A percentile compares a stretch with the other conserved stretches of the same genome.
Evolutionary conservation across 805 yeast genomes (phyloP).

Genomic region (Suhomyces sp.): DNA sequence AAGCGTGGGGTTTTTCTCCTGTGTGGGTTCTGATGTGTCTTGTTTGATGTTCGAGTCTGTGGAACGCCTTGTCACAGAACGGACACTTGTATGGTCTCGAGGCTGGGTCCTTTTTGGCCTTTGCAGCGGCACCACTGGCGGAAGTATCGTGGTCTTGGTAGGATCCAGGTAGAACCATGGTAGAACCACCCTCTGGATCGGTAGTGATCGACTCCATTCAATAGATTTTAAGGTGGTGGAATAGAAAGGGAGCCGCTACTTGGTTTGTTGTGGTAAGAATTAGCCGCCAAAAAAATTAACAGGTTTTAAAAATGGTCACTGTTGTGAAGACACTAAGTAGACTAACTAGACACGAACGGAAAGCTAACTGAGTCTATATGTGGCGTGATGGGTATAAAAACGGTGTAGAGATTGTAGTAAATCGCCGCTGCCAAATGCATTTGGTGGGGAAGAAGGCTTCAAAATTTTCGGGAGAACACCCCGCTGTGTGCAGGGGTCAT

Average conservation of each 20-base stretch:
- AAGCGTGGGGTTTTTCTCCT: slow-evolving; percentile 87
- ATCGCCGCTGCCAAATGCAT: neutral
- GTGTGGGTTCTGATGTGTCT: slow-evolving; percentile 91
- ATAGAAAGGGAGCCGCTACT: neutral
- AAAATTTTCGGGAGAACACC: slow-evolving; percentile 4
- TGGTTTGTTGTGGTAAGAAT: neutral
- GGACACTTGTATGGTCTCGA: slow-evolving; percentile 79
- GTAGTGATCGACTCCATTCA: neutral
- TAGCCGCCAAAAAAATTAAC: neutral
- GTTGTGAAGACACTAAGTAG: too few species aligned
- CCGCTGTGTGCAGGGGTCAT: slow-evolving; percentile 3
- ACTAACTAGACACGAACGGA: neutral
- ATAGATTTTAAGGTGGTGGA: neutral
- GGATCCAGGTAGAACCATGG: neutral
- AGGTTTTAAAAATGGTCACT: neutral
- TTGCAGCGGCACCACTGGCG: neutral
- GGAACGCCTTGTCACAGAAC: slow-evolving; percentile 81
- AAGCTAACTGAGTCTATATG: too few species aligned
- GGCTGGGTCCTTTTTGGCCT: slow-evolving; percentile 11
- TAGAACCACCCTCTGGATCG: neutral
- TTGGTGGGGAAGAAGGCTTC: slow-evolving; percentile 5
- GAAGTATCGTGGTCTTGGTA: neutral
- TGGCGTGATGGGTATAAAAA: too few species aligned
- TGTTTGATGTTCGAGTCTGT: slow-evolving; percentile 86
- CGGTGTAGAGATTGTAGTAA: neutral